phyloP scores from a whole-genome alignment of 805 yeast genomes.

The Metschnikowia shivogae region DNA sequence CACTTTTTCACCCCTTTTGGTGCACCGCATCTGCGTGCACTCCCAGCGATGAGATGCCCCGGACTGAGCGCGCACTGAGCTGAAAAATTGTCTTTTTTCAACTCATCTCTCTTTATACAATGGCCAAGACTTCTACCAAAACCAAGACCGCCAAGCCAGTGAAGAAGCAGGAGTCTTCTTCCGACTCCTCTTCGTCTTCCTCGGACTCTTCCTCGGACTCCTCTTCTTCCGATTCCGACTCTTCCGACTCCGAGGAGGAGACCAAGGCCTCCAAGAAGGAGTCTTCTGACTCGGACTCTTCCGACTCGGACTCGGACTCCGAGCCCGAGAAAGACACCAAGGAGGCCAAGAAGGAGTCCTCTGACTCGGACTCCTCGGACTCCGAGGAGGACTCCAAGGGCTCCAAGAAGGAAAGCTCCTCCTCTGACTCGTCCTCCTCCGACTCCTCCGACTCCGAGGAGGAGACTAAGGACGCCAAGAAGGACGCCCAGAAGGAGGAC shows the following conservation, averaged over 20 bases:
- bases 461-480: conserved; percentile 32
- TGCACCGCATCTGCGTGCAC: too few relatives aligned
- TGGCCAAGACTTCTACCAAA: conserved; percentile 39
- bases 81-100: conserved; percentile 4
- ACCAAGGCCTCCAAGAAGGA: conserved; percentile 16
- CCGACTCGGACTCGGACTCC: conserved; percentile 21
- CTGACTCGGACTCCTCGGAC: conserved; percentile 5
- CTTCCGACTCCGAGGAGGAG: conserved; percentile 20
- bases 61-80: conserved; percentile 1
- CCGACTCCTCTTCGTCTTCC: conserved; percentile 12
- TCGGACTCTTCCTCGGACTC: conserved; percentile 20
- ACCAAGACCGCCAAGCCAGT: conserved; percentile 13
- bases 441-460: conserved; percentile 28
- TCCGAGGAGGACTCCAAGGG: conserved; percentile 12
- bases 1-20: too few relatives aligned
- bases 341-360: conserved; percentile 24
- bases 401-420: conserved; percentile 22
- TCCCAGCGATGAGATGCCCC: conserved; percentile 5
- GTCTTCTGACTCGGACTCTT: conserved; percentile 1
- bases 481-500: conserved; percentile 28
- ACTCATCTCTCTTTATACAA: conserved; percentile 15
- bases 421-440: conserved; percentile 21
- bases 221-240: conserved; percentile 11
- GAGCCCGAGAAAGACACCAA: conserved; percentile 7
- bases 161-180: conserved; percentile 1